Conservation (phyloP, 2,329 filamentous ascomycete species). For the Coniochaeta prunicola region DNA sequence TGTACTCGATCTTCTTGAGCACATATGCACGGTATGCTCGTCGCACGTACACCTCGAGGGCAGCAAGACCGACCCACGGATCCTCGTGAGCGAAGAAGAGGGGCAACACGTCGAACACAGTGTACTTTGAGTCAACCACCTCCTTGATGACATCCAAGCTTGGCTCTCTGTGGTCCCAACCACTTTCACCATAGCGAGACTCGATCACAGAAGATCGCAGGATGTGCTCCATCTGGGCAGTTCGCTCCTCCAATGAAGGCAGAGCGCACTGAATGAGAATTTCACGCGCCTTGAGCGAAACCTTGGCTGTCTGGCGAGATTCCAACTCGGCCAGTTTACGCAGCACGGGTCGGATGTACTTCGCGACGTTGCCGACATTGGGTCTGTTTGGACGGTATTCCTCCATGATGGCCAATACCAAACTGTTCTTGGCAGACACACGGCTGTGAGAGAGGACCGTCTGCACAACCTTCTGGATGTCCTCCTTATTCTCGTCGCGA, state of each 20-base stretch:
- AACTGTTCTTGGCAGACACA: slow-evolving; percentile 87
- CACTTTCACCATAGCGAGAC: slow-evolving; percentile 94
- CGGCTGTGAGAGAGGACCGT: slow-evolving; percentile 90
- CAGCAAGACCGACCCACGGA: slow-evolving; percentile 87
- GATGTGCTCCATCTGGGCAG: slow-evolving; percentile 97
- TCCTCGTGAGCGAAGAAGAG: slow-evolving; percentile 94
- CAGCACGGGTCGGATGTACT: slow-evolving; percentile 76
- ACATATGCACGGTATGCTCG: slow-evolving; percentile 95
- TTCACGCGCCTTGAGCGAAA: slow-evolving; percentile 93
- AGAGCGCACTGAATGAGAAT: slow-evolving; percentile 95
- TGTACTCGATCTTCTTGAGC: slow-evolving; percentile 82
- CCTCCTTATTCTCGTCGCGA: slow-evolving; percentile 93
- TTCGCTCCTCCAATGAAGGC: slow-evolving; percentile 91
- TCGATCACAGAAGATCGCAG: slow-evolving; percentile 91
- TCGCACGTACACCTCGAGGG: slow-evolving; percentile 92
- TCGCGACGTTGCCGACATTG: slow-evolving; percentile 77
- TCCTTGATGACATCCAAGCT: slow-evolving; percentile 90
- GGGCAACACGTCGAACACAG: slow-evolving; percentile 91
- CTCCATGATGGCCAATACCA: slow-evolving; percentile 84
- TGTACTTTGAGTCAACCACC: slow-evolving; percentile 97
- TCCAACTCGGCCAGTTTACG: slow-evolving; percentile 87
- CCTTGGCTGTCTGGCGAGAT: slow-evolving; percentile 80
- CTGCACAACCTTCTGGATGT: slow-evolving; percentile 76
- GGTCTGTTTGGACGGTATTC: slow-evolving; percentile 95
- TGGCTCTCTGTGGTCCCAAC: slow-evolving; percentile 92